phyloP scores from a whole-genome alignment of 1,139 yeast genomes.

The Blastobotrys petasosporus region DNA sequence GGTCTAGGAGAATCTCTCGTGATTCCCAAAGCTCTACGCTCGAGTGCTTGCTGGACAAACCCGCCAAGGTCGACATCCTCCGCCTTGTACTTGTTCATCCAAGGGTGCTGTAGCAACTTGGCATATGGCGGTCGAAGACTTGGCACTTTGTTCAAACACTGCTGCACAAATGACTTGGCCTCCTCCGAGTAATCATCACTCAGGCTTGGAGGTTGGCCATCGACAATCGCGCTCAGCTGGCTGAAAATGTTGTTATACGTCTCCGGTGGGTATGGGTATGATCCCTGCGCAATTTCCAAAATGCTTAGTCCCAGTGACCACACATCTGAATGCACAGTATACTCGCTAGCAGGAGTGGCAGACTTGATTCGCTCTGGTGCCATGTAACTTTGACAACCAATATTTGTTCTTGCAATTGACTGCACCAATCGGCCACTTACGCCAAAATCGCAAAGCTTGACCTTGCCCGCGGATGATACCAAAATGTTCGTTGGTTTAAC shows the following conservation, averaged over 20 bases:
- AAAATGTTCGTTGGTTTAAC: conserved; percentile 95
- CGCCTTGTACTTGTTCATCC: conserved; percentile 56
- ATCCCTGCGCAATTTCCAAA: conserved; percentile 83
- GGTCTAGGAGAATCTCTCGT: conserved; percentile 8
- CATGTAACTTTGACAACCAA: conserved; percentile 98
- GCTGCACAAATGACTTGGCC: conserved; percentile 74
- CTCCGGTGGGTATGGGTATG: conserved; percentile 93
- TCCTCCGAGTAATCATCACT: conserved; percentile 59
- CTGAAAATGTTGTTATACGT: conserved; percentile 85
- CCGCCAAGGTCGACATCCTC: conserved; percentile 42
- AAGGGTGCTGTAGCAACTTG: conserved; percentile 68
- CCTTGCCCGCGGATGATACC: conserved; percentile 71
- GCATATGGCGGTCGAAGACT: conserved; percentile 77
- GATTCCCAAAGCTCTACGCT: conserved; percentile 4
- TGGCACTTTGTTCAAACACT: conserved; percentile 79
- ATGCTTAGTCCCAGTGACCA: conserved; percentile 94
- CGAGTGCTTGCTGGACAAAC: conserved; percentile 32
- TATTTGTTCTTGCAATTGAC: conserved; percentile 89
- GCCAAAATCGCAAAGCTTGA: conserved; percentile 94
- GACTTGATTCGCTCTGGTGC: conserved; percentile 94
- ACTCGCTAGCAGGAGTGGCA: conserved; percentile 48
- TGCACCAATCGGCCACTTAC: conserved; percentile 95
- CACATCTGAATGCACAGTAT: conserved; percentile 90
- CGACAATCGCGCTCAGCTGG: conserved; percentile 91
- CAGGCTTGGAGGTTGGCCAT: conserved; percentile 86